These are phyloP conservation scores for Gossypium gossypioides DNA, from an alignment of 441 rosid genomes.

Conservation along the genomic window DNA sequence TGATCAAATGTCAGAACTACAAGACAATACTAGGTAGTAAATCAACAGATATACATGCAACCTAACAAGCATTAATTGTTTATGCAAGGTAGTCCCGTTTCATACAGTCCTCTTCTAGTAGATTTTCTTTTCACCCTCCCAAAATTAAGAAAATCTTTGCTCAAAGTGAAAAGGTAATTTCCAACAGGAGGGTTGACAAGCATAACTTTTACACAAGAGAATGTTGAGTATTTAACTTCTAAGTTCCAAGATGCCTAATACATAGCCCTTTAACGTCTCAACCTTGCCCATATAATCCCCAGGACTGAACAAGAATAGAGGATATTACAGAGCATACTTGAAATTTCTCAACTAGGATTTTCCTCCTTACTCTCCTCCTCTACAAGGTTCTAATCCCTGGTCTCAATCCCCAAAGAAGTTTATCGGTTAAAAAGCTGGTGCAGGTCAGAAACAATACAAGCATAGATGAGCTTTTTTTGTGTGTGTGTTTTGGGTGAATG, in stretches of 20 bases:
- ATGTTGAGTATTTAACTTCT: neutral
- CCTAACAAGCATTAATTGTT: neutral
- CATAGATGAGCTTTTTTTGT: neutral
- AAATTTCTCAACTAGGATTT: neutral
- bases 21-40: slow-evolving; percentile 4
- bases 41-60: neutral
- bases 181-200: neutral
- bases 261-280: neutral
- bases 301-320: neutral
- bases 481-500: neutral
- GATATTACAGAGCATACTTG: neutral
- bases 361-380: neutral
- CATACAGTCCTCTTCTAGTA: neutral
- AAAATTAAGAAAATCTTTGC: neutral
- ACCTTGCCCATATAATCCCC: neutral
- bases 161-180: neutral
- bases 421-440: neutral
- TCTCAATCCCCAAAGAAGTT: neutral
- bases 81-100: neutral
- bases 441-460: slow-evolving; percentile 4
- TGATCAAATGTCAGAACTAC: slow-evolving; percentile 18
- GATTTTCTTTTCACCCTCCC: neutral
- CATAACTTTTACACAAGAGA: neutral
- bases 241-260: neutral
- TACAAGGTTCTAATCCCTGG: neutral